A percentile compares a stretch with the other conserved stretches of the same genome.
Evolutionary conservation across 192 early-diverging fungal genomes (phyloP).

Genomic region (Backusella mclennaniae): DNA sequence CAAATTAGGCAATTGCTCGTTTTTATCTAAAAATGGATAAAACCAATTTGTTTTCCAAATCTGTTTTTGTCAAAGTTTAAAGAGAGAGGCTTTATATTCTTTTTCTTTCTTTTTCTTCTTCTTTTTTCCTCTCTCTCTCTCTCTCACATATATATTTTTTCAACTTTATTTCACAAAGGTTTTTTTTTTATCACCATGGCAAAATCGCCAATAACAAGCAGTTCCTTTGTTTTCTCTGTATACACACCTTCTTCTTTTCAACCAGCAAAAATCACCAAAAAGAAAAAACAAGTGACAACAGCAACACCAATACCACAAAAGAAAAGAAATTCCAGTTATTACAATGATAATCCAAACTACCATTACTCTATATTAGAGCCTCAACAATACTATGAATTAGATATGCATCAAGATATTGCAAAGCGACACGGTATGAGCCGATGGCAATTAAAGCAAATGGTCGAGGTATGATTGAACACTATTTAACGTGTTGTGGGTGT

Average conservation of each 20-base stretch:
- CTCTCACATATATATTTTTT: background rate
- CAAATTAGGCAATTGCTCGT: conserved; percentile 1
- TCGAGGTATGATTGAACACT: background rate
- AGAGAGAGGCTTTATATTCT: background rate
- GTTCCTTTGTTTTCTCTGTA: background rate
- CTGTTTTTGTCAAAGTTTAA: conserved; percentile 10
- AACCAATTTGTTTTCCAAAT: conserved; percentile 2
- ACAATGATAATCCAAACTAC: background rate
- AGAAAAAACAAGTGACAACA: background rate
- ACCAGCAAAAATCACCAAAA: background rate
- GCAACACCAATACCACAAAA: background rate
- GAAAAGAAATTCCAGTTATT: background rate
- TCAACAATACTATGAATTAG: background rate
- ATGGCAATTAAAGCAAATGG: conserved; percentile 5
- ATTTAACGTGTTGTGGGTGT: background rate
- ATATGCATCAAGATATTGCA: background rate
- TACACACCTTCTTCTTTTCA: conserved; percentile 1
- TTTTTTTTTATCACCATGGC: background rate
- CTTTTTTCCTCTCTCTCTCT: background rate
- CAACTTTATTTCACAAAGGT: background rate
- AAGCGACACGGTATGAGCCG: background rate
- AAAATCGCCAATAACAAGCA: background rate
- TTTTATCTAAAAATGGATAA: conserved; percentile 5
- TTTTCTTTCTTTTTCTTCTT: background rate
- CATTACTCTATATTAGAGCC: background rate